Evolutionary conservation across 495 filamentous ascomycete genomes (phyloP).

Genomic region (Neurospora sp.): DNA sequence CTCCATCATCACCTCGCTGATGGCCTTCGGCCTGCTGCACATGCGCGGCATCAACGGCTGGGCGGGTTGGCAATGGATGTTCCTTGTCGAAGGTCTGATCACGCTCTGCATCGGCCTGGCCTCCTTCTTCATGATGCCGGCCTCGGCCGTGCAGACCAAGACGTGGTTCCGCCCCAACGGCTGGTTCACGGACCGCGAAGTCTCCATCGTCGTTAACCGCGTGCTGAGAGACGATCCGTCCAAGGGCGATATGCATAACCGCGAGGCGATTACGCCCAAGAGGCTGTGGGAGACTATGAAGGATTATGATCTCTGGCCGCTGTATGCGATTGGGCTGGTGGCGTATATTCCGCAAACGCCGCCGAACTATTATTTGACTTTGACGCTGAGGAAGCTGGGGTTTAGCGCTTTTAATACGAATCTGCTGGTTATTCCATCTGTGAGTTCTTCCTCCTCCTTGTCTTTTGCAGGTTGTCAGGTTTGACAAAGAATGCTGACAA

Average conservation of each 20-base stretch:
- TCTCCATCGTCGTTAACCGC: constrained; percentile 41
- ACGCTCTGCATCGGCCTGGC: constrained; percentile 40
- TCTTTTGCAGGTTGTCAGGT: no score
- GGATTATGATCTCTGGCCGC: constrained; percentile 67
- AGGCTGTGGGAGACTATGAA: constrained; percentile 49
- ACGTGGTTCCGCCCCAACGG: constrained; percentile 35
- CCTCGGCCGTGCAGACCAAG: constrained; percentile 43
- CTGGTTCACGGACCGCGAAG: constrained; percentile 45
- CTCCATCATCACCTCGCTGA: constrained; percentile 39
- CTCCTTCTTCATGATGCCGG: constrained; percentile 47
- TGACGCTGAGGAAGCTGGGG: constrained; percentile 49
- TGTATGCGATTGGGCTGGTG: constrained; percentile 54
- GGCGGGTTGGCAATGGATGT: constrained; percentile 55
- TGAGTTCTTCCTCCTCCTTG: not conserved
- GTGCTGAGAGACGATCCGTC: constrained; percentile 42
- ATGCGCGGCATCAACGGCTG: constrained; percentile 43
- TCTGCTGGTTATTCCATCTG: constrained; percentile 55
- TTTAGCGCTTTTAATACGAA: constrained; percentile 62
- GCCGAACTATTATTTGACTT: constrained; percentile 50
- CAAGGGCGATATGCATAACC: constrained; percentile 48
- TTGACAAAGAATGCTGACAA: constrained; percentile 9
- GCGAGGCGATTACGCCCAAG: constrained; percentile 50
- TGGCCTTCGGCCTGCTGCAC: constrained; percentile 42
- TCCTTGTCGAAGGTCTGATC: constrained; percentile 41
- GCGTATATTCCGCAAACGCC: constrained; percentile 50